Conservation (phyloP, 305 asterid species). For the Fraxinus dipetala region DNA sequence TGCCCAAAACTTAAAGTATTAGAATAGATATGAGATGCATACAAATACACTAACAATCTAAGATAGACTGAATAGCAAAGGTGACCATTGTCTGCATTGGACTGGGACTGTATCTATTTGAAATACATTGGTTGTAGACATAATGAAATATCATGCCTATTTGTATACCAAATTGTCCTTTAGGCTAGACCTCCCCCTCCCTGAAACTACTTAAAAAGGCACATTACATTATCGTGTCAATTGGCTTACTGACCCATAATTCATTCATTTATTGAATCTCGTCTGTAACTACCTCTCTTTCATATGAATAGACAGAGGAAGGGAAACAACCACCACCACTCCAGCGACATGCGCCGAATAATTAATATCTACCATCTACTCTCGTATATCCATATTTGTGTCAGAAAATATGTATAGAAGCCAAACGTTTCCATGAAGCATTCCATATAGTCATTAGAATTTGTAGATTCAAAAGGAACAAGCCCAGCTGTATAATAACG, state of each 20-base stretch:
- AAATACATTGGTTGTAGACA: background rate
- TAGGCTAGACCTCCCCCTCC: background rate
- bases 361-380: background rate
- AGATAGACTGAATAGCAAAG: background rate
- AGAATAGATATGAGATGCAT: conserved; percentile 2
- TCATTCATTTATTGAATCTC: background rate
- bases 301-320: background rate
- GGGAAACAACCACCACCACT: background rate
- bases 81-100: background rate
- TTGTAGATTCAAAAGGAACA: background rate
- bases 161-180: background rate
- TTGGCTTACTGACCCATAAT: background rate
- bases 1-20: conserved; percentile 29
- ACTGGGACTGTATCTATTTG: background rate
- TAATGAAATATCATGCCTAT: background rate
- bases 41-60: background rate
- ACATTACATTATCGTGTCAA: background rate
- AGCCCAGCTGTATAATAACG: background rate
- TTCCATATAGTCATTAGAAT: background rate
- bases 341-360: background rate
- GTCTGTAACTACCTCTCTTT: background rate
- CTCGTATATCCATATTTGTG: background rate
- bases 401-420: background rate
- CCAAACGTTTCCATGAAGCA: background rate
- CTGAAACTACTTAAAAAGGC: background rate